Base-by-base conservation (phyloP, 2,329 filamentous ascomycete genomes). In the Polytolypa hystricis region DNA sequence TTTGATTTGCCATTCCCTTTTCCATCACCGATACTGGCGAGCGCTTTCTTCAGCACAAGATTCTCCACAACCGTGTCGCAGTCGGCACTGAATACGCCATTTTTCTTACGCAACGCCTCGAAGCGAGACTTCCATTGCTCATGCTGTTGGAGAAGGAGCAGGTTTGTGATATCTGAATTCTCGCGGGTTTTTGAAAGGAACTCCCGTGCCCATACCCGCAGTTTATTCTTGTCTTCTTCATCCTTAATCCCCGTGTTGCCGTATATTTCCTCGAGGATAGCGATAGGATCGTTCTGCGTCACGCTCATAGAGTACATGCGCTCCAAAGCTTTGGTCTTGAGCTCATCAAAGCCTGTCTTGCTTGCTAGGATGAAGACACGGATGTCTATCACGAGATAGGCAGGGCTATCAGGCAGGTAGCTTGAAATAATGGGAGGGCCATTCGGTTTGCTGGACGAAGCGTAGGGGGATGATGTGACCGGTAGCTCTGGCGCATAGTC, bases 311-410 rank as follows among this genome's bases (percentile, higher is more conserved):
- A 34, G 15, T 43, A 39, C 17, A 45, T 19, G 19, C 41, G 37
- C 15, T 41, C 23, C 7, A 41, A 23, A 10, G 43, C 43, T 15
- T 37, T 43, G 21, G 33, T 9, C 9, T 17, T 26, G 12, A 45
- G 36, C 16, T 45, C 43, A 8, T 30, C 11, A 21, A 45, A 45
- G 8, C 20, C 26, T 6, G 41, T 32, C 16, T 38, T 38, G 31
- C 38, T 45, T 7, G 35, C 43, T 15, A 45, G 38, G 17, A 34
- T 40, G 21, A 43, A 45, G 32, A 45, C 38, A 11, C 36, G 39
- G 19, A 45, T 34, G 28, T 45, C 43, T 5, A 33, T 41, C 5
- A 38, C 17, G 10, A 43, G 23, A 26, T 41, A 43, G 10, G 36
- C 33, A 17, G 41, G 38, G 1, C 25, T 27, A 10, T 36, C 34